Evolutionary conservation across 768 basidiomycete species (phyloP).

Genomic region (Tulasnella sp.): DNA sequence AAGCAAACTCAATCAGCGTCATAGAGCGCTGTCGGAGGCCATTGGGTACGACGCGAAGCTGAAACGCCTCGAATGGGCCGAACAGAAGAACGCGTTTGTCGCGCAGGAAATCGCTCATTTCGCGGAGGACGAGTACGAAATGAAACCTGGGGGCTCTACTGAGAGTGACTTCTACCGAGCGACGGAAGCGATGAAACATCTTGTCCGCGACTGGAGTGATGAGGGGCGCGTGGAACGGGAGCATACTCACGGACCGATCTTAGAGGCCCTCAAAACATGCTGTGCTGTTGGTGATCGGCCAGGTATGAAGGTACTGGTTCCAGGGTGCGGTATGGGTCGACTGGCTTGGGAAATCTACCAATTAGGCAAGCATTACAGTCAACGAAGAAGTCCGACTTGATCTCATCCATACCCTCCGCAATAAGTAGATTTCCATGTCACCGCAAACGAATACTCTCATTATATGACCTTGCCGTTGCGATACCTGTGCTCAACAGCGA

Average conservation of each 20-base stretch:
- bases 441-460: constrained; percentile 52
- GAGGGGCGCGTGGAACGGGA: constrained; percentile 48
- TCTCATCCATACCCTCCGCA: constrained; percentile 3
- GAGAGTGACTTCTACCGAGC: constrained; percentile 39
- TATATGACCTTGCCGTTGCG: constrained; percentile 56
- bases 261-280: constrained; percentile 33
- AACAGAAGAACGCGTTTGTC: not conserved
- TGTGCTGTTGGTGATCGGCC: constrained; percentile 25
- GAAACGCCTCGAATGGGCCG: not conserved
- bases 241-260: constrained; percentile 45
- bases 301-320: constrained; percentile 42
- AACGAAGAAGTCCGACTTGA: not conserved
- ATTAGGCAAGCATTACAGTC: constrained; percentile 34
- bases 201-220: constrained; percentile 58
- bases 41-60: constrained; percentile 11
- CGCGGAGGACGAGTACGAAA: not conserved
- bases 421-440: constrained; percentile 38
- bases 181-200: constrained; percentile 54
- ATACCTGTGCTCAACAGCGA: constrained; percentile 43
- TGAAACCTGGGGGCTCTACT: not conserved
- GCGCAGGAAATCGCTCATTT: constrained; percentile 6
- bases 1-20: not conserved
- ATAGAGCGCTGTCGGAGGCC: not conserved
- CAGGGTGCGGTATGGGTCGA: constrained; percentile 53
- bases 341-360: constrained; percentile 59